These are phyloP conservation scores for Colletotrichum viniferum DNA, from an alignment of 2,329 filamentous ascomycete genomes.

Conservation along the genomic window DNA sequence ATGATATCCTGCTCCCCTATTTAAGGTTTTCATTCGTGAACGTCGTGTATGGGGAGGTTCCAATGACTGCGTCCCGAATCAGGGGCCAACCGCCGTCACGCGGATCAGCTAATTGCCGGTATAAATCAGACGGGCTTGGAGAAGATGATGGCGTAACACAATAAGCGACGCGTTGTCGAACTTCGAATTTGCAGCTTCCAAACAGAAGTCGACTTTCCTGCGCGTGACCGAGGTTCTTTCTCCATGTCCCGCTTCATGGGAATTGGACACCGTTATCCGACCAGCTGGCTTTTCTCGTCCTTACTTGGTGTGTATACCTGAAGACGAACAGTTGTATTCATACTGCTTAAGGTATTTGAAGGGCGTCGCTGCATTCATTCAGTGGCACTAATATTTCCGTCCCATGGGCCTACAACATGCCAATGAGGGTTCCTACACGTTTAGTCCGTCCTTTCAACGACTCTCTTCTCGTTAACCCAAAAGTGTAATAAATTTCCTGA, in stretches of 20 bases:
- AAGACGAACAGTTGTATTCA: neutral
- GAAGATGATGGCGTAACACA: neutral
- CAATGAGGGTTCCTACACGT: rapidly evolving
- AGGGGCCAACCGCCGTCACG: neutral
- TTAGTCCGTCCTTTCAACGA: neutral
- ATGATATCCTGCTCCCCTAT: no score
- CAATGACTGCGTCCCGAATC: neutral
- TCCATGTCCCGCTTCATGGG: rapidly evolving
- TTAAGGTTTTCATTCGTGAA: no score
- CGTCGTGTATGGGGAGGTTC: no score
- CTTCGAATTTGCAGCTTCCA: neutral
- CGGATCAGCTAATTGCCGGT: rapidly evolving
- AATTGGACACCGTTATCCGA: rapidly evolving
- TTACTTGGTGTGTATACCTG: neutral
- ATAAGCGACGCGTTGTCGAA: no score
- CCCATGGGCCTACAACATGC: neutral
- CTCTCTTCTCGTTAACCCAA: neutral
- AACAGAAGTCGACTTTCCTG: neutral
- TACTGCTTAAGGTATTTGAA: neutral
- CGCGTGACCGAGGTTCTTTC: neutral
- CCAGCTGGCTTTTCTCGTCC: neutral
- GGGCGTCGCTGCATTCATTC: neutral
- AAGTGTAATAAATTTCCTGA: rapidly evolving
- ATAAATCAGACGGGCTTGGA: neutral
- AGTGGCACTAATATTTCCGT: neutral